Evolutionary conservation across 225 moss, liverwort and hornwort genomes (phyloP), one percentile per base, ranked within the genome.

Genomic region (Physcomitrium patens): DNA sequence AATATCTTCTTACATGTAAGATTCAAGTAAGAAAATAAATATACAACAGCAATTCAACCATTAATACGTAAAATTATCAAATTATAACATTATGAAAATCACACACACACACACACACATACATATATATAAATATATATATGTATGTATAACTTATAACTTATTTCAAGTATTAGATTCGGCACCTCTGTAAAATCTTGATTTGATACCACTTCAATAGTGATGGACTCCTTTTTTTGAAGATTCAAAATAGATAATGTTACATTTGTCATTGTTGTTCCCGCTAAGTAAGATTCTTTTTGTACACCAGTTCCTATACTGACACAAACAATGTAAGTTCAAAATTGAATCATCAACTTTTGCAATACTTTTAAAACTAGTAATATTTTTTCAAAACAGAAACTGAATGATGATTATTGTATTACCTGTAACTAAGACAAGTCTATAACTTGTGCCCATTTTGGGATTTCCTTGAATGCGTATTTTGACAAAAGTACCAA

Each of bases 121-220:
- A n/a, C n/a, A n/a, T n/a, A n/a, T n/a, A n/a, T n/a, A n/a, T n/a
- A n/a, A n/a, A n/a, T n/a, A n/a, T n/a, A n/a, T n/a, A n/a, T n/a
- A n/a, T n/a, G n/a, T n/a, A n/a, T n/a, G n/a, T n/a, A n/a, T n/a
- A n/a, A n/a, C n/a, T n/a, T n/a, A n/a, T n/a, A n/a, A n/a, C 16
- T 0, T 3, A 2, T 53, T 8, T 27, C 1, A 23, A 8, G 4
- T 0, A 0, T 3, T 3, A 12, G 0, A 23, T 26, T 1, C 31
- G 6, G 20, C 12, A 84, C 97, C 91, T 99, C 86, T 1, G 74
- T 86, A 41, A 99, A 95, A 55, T 99, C 99, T 62, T 99, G 99
- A 78, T 99, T 99, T 73, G 99, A 99, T 6, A 93, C 91, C 41
- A 99, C 78, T 78, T 99, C 95, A 73, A 99, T 89, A 6, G 95